These are phyloP conservation scores for Dictyostelium purpureum DNA, from an alignment of 78 protist species.

Conservation along the genomic window DNA sequence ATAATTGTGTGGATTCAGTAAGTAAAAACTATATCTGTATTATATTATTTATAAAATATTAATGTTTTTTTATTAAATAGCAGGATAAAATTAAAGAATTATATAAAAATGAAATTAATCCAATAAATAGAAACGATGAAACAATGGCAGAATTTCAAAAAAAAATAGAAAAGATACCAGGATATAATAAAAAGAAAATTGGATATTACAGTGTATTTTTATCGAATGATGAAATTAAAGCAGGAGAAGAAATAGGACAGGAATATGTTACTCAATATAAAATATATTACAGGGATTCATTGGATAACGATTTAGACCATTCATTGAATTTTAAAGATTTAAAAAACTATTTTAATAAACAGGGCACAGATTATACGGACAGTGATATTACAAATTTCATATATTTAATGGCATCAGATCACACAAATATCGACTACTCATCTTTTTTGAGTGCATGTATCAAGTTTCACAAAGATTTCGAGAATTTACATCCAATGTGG, in stretches of 20 bases:
- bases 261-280: neutral
- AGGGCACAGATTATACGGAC: neutral
- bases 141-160: neutral
- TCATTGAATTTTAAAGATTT: neutral
- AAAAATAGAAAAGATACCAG: neutral
- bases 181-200: neutral
- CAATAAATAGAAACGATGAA: neutral
- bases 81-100: neutral
- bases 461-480: neutral
- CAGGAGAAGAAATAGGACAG: neutral
- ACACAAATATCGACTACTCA: neutral
- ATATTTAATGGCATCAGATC: neutral
- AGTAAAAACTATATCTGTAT: no score
- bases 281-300: neutral
- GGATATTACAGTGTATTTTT: neutral
- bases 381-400: neutral
- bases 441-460: neutral
- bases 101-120: conserved; percentile 4
- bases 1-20: no score
- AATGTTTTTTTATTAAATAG: no score
- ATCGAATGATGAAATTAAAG: neutral
- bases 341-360: neutral
- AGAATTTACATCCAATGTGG: neutral
- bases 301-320: neutral
- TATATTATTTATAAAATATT: no score